Evolutionary conservation across 2,329 filamentous ascomycete species (phyloP), one percentile per base, ranked within the genome.

Genomic region (Thyridium curvatum): DNA sequence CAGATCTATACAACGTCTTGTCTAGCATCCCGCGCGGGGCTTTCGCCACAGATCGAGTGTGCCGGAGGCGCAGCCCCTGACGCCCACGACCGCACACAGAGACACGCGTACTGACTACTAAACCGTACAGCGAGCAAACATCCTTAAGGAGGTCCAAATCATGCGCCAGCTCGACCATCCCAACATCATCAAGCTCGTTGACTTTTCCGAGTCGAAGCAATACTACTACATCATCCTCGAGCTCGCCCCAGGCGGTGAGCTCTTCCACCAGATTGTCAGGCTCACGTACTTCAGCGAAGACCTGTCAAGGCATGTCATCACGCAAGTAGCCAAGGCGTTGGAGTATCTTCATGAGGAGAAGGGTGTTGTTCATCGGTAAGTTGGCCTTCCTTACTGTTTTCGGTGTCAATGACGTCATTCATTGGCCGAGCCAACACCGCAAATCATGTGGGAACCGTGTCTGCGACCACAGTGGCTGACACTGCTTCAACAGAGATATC

Each of bases 261-360:
- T 98, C 10, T 98, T 98, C 72, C 93, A 98, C 61, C 91, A 97
- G 60, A 97, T 98, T 52, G 93, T 98, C 37, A 85, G 91, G 49
- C 79, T 98, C 59, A 98, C 93, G 12, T 98, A 97, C 61, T 98
- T 98, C 59, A 97, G 91, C 67, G 93, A 98, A 61, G 84, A 96
- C 35, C 72, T 98, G 2, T 94, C 90, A 38, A 77, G 93, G 49
- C 93, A 97, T 60, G 91, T 97, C 53, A 98, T 98, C 52, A 70
- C 82, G 4, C 91, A 97, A 58, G 93, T 98, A 13, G 93, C 93
- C n/a, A 81, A 94, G 52, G 91, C 93, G 12, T 71, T 98, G 39
- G 84, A 91, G 55, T 97, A 97, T 58, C 64, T 98, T 43, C 93
- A 98, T 52, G 93, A 97, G 57, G 87, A 93, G 52, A 88, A 84